These are phyloP conservation scores for Sparassis latifolia DNA, from an alignment of 1,284 basidiomycete species.

Conservation along the genomic window DNA sequence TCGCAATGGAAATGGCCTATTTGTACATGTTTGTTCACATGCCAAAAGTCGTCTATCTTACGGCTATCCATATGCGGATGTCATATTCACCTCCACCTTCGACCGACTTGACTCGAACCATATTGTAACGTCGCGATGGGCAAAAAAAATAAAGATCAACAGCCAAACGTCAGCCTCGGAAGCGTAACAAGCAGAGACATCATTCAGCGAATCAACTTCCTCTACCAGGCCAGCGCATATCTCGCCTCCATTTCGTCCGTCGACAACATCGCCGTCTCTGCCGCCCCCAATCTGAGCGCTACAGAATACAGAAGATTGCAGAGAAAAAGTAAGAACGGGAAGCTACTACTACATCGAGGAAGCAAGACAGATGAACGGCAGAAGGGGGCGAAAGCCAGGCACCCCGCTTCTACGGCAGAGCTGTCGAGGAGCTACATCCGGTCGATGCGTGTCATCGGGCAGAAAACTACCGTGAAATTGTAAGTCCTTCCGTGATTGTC, in stretches of 20 bases:
- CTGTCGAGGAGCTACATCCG: constrained; percentile 57
- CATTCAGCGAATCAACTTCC: constrained; percentile 75
- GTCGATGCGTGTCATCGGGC: constrained; percentile 63
- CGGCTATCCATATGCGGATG: too few species aligned
- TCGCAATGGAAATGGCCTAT: too few species aligned
- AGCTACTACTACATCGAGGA: not conserved
- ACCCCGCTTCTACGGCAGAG: constrained; percentile 35
- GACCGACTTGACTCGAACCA: too few species aligned
- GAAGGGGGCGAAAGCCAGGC: constrained; percentile 22
- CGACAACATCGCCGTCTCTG: not conserved
- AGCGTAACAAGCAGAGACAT: constrained; percentile 63
- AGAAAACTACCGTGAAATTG: constrained; percentile 73
- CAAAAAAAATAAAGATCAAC: constrained; percentile 56
- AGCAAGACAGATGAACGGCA: constrained; percentile 4
- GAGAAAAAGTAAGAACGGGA: not conserved
- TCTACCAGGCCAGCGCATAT: constrained; percentile 74
- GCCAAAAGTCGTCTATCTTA: too few species aligned
- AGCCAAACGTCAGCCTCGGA: constrained; percentile 40
- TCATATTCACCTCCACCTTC: too few species aligned
- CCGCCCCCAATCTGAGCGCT: not conserved
- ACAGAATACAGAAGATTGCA: too few species aligned
- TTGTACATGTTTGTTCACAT: too few species aligned
- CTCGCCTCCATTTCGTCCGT: constrained; percentile 35
- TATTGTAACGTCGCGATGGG: constrained; percentile 35
- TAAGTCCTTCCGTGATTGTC: constrained; percentile 25